A percentile compares a stretch with the other conserved stretches of the same genome.
Conservation (phyloP, 768 basidiomycete genomes). For the Lactarius indigo region DNA sequence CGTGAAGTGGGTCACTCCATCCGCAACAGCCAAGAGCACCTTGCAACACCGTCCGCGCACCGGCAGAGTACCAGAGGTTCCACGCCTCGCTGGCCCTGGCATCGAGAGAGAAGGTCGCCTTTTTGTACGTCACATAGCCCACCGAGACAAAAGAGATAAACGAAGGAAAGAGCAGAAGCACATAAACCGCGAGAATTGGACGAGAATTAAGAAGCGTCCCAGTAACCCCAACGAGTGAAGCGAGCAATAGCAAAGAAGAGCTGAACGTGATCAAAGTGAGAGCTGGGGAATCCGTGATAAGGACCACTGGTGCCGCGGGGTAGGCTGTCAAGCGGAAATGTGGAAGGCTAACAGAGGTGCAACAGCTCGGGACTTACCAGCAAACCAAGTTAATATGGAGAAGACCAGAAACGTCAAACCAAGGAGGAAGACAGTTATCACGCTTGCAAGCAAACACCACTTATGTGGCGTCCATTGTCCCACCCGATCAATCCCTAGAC, state of each 20-base stretch:
- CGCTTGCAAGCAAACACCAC: conserved; percentile 56
- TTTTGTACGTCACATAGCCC: conserved; percentile 64
- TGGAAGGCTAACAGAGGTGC: neutral
- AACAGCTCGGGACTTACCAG: conserved; percentile 37
- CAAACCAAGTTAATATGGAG: conserved; percentile 57
- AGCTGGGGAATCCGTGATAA: conserved; percentile 55
- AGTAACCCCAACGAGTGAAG: conserved; percentile 55
- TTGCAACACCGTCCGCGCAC: conserved; percentile 55
- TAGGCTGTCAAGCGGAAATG: conserved; percentile 41
- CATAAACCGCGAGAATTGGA: conserved; percentile 62
- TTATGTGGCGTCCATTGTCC: conserved; percentile 61
- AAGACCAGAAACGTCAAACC: conserved; percentile 49
- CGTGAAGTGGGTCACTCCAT: conserved; percentile 58
- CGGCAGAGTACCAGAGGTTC: conserved; percentile 57
- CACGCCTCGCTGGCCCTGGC: conserved; percentile 65
- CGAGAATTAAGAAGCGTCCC: conserved; percentile 65
- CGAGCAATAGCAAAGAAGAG: conserved; percentile 52
- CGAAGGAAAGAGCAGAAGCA: conserved; percentile 63
- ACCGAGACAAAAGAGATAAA: conserved; percentile 54
- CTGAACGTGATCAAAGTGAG: conserved; percentile 55
- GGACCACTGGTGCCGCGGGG: conserved; percentile 59
- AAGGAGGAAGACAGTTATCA: conserved; percentile 51
- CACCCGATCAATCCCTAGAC: conserved; percentile 38
- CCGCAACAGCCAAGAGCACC: conserved; percentile 64
- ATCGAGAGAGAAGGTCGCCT: conserved; percentile 56